Evolutionary conservation across 1,284 basidiomycete species (phyloP), one percentile per base, ranked within the genome.

Genomic region (Coniferiporia weirii): DNA sequence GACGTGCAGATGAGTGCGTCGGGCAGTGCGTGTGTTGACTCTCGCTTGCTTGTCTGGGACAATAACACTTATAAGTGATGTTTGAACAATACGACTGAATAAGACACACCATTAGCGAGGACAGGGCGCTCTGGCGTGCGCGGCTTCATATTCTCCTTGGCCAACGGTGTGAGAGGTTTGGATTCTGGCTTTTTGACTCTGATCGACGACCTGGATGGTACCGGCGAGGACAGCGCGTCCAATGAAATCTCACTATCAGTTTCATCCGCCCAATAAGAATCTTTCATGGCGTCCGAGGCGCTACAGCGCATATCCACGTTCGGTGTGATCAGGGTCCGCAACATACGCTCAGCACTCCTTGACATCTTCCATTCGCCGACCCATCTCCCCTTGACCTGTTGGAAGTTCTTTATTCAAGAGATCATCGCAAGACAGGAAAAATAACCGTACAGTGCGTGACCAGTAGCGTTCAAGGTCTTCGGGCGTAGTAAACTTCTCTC

Each of bases 381-480:
- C 91, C 95, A 96, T 66, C 84, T 83, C 10, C 93, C 93, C 2
- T 81, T 79, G 52, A 88, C 73, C 85, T 87, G 52, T 0, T 48
- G 58, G 7, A n/a, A 49, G 34, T 4, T 34, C 2, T 3, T 51
- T 22, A 45, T 27, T 54, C 17, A 9, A 34, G 43, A 54, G 17
- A 27, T 60, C n/a, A 54, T 54, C 35, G 56, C 34, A 52, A 15
- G n/a, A 20, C 1, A 20, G 19, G 10, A 55, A 22, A 19, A 44
- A 17, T 70, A 81, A n/a, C n/a, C n/a, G 17, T 61, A 87, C 85
- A 0, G 93, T 92, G 12, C 92, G 81, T 58, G 80, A 73, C 85
- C 91, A 95, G 70, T 98, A 97, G 56, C 80, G 80, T 68, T 92
- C 84, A 19, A 95, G 73, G 64, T 91, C 89, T 56, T 91, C 86